These are phyloP conservation scores for Melastoma malabathricum DNA, from an alignment of 345 rosid genomes.

Conservation along the genomic window DNA sequence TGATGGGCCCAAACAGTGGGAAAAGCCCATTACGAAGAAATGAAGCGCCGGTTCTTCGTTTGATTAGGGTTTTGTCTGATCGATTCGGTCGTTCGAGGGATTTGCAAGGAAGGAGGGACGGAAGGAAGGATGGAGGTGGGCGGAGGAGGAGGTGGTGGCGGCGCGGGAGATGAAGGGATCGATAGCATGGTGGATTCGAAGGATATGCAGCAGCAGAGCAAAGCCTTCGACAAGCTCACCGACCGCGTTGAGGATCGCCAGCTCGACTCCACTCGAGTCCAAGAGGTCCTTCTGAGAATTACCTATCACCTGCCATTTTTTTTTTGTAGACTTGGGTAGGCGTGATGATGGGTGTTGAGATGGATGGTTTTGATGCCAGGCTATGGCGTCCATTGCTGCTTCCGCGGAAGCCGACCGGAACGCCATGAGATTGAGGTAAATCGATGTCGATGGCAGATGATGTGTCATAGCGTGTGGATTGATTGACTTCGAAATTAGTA, in stretches of 20 bases:
- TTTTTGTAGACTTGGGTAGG: background rate
- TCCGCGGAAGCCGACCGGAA: constrained; percentile 73
- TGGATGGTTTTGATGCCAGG: constrained; percentile 29
- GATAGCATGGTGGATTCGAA: constrained; percentile 64
- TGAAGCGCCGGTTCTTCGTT: too few species aligned
- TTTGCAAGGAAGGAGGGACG: background rate
- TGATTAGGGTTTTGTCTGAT: too few species aligned
- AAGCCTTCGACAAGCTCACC: constrained; percentile 92
- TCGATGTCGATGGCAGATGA: background rate
- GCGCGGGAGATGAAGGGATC: constrained; percentile 49
- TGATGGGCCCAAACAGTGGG: too few species aligned
- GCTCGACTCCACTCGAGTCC: constrained; percentile 90
- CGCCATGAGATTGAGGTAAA: constrained; percentile 77
- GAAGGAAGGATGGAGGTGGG: constrained; percentile 42
- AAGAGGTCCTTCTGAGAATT: constrained; percentile 32
- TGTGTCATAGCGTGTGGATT: too few species aligned
- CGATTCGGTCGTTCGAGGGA: background rate
- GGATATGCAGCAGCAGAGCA: constrained; percentile 95
- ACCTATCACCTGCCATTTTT: background rate
- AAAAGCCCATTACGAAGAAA: too few species aligned
- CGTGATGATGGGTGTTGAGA: too few species aligned
- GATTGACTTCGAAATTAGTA: too few species aligned
- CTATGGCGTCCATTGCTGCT: constrained; percentile 93
- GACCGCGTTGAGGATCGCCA: constrained; percentile 98
- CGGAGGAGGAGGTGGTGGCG: constrained; percentile 49